Evolutionary conservation across 805 yeast genomes (phyloP), one percentile per base, ranked within the genome.

Genomic region (Yamadazyma endophytica): DNA sequence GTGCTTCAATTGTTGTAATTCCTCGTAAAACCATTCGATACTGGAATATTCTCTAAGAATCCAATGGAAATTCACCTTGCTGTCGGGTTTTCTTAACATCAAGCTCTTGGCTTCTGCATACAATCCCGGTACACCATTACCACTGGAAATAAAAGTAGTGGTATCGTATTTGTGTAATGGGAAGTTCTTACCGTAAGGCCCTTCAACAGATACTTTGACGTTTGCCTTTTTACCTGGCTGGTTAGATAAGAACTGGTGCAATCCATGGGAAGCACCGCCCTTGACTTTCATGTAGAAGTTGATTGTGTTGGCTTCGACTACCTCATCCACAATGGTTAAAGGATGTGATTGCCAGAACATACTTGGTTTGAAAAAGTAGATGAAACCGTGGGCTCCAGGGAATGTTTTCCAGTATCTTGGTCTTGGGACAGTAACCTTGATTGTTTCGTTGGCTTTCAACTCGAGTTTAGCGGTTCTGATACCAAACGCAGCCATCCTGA

Each of bases 311-410:
- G 62, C 56, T 33, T 44, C 50, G 8, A 22, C 33, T 9, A 32
- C 35, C 21, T 35, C 32, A 30, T 46, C 45, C 24, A 63, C 62
- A 24, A 63, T 44, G 19, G 71, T 59, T 48, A 67, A 67, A 5
- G 71, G 71, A 45, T 66, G 71, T 8, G 70, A 58, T 45, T 66
- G 70, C 70, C 70, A 65, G 54, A 63, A 65, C 37, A 56, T 52
- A 3, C 58, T 43, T 12, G 67, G 59, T 40, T 62, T 49, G 23
- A 63, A 32, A 47, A 65, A 64, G 45, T 61, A 57, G 24, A 66
- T 50, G 48, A 44, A 67, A 1, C 68, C 64, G 45, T 54, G 57
- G 28, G 58, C 47, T 26, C 65, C 59, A 13, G 72, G 67, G 45
- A 43, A 46, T n/a, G 69, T 50, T 32, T 49, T 57, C 72, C 71